A percentile compares a stretch with the other conserved stretches of the same genome.
These are phyloP conservation scores for Lasiodiplodia citricola DNA, from an alignment of 2,329 filamentous ascomycete genomes.

Conservation along the genomic window DNA sequence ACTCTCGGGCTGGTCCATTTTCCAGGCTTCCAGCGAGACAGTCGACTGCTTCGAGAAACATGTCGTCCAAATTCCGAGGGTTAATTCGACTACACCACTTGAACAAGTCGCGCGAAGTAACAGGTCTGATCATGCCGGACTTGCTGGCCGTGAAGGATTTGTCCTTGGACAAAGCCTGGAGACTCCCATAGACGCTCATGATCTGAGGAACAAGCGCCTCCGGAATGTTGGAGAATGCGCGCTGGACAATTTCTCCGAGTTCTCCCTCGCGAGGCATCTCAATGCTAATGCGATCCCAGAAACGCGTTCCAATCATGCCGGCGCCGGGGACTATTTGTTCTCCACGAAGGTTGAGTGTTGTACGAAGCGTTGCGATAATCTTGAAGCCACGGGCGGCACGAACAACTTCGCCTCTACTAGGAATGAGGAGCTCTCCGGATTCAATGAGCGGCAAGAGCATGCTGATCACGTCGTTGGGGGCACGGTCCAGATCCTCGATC, in stretches of 20 bases:
- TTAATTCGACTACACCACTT: slow-evolving; percentile 86
- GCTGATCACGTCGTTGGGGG: slow-evolving; percentile 92
- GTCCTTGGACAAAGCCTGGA: slow-evolving; percentile 48
- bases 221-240: slow-evolving; percentile 12
- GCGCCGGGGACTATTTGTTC: slow-evolving; percentile 71
- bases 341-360: slow-evolving; percentile 67
- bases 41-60: slow-evolving; percentile 92
- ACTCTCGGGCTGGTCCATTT: slow-evolving; percentile 64
- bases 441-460: slow-evolving; percentile 92
- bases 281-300: slow-evolving; percentile 83
- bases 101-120: slow-evolving; percentile 78
- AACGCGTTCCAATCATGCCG: slow-evolving; percentile 77
- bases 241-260: slow-evolving; percentile 68
- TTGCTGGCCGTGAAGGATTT: slow-evolving; percentile 56
- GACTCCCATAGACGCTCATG: slow-evolving; percentile 60
- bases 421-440: slow-evolving; percentile 85
- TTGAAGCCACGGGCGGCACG: slow-evolving; percentile 84
- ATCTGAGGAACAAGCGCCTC: slow-evolving; percentile 60
- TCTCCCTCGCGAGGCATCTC: slow-evolving; percentile 70
- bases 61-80: slow-evolving; percentile 73
- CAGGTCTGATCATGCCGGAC: slow-evolving; percentile 63
- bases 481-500: slow-evolving; percentile 94
- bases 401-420: slow-evolving; percentile 85
- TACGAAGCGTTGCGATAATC: slow-evolving; percentile 89
- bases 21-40: slow-evolving; percentile 86